phyloP scores from a whole-genome alignment of 2,329 filamentous ascomycete genomes.

The Colletotrichum gloeosporioides region DNA sequence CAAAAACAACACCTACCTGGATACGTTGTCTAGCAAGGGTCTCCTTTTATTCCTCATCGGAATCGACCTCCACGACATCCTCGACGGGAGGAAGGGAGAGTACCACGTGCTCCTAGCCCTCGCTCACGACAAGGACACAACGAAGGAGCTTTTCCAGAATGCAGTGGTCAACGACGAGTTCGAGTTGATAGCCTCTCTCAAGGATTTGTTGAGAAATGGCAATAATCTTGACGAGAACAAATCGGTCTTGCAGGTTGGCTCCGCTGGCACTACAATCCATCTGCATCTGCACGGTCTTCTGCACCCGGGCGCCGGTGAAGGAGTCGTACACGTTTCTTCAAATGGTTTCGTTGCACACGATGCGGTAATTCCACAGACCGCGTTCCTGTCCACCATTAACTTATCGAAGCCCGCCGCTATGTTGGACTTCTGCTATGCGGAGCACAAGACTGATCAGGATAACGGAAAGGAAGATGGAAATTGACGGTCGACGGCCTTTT shows the following conservation, averaged over 20 bases:
- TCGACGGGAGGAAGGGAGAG: not conserved
- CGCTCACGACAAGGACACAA: not conserved
- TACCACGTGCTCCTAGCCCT: not conserved
- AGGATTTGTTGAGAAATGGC: not conserved
- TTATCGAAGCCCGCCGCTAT: not conserved
- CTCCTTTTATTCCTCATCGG: not conserved
- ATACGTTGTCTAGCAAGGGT: not conserved
- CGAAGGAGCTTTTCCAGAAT: not conserved
- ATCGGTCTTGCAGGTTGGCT: not conserved
- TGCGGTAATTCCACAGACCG: not conserved
- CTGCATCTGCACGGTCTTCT: not conserved
- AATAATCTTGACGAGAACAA: not conserved
- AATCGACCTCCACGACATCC: not conserved
- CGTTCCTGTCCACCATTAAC: not conserved
- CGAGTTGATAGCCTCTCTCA: not conserved
- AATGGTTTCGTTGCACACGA: not conserved
- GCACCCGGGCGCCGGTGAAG: not conserved
- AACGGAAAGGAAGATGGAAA: not conserved
- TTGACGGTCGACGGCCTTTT: not conserved
- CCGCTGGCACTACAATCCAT: not conserved
- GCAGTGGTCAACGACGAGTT: no score
- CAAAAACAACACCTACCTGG: not conserved
- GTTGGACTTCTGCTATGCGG: not conserved
- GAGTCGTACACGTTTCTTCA: not conserved
- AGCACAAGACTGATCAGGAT: not conserved